Base-by-base conservation (phyloP, 2,329 filamentous ascomycete species). In the Trichoderma sp. region DNA sequence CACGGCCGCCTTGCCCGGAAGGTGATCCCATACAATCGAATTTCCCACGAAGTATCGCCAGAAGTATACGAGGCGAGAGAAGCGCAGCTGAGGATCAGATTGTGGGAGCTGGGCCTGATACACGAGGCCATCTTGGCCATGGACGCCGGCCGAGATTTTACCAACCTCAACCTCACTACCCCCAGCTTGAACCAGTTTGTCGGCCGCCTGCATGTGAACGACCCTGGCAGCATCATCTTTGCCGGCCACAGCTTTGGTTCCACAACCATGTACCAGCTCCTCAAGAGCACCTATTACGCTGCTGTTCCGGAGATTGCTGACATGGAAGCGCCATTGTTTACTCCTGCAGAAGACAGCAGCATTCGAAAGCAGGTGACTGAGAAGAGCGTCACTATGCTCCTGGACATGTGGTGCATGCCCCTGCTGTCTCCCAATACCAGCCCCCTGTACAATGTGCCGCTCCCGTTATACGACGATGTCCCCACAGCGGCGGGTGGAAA, bases 351-450 rank as follows among this genome's bases (percentile, higher is more conserved):
- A 6, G 80, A 83, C 57, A 90, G 88, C 0, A 79, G 82, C 0
- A 82, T 96, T 29, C 80, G 85, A 52, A 77, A 78, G 2, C 92
- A 95, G 77, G 86, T 96, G 72, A 93, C 90, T 0, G 85, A 89
- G 1, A 81, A 83, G 53, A 91, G 87, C 10, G 86, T 91, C 0
- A 82, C 89, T 1, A 85, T 93, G 69, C 83, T 96, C 1, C 86
- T 96, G 11, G 93, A 97, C 75, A 89, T 93, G 80, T 96, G 92
- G 92, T 90, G 89, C 71, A 85, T 94, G 72, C 91, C 93, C 0
- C 82, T 95, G 33, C 82, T 90, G 52, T 88, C 88, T 1, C 86
- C 87, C 5, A 81, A 85, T 49, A 91, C 90, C 2, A 80, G 83
- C 11, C 86, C 89, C 72, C 85, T 96, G 0, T 89, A 88, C 80